Conservation (phyloP, 495 filamentous ascomycete species). For the Oleoguttula mirabilis region DNA sequence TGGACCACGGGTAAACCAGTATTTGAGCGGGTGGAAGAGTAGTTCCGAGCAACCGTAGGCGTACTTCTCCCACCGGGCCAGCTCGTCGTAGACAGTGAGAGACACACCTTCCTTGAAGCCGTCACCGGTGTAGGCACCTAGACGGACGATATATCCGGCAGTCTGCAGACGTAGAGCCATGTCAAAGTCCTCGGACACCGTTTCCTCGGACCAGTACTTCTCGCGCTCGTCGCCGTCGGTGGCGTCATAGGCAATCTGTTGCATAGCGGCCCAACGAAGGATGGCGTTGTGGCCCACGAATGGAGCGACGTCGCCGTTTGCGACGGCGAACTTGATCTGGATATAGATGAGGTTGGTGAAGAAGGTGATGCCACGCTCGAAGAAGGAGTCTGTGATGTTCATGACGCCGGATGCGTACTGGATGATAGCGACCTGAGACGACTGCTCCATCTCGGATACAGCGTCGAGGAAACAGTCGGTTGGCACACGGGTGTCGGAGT, state of each 20-base stretch:
- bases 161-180: slow-evolving; percentile 72
- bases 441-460: slow-evolving; percentile 38
- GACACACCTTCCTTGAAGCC: slow-evolving; percentile 81
- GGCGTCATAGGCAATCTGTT: slow-evolving; percentile 54
- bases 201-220: slow-evolving; percentile 75
- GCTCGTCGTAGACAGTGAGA: slow-evolving; percentile 72
- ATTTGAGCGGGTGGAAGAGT: slow-evolving; percentile 57
- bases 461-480: slow-evolving; percentile 38
- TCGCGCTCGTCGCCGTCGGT: slow-evolving; percentile 56
- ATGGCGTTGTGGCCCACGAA: slow-evolving; percentile 64
- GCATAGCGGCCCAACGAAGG: slow-evolving; percentile 66
- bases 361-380: slow-evolving; percentile 54
- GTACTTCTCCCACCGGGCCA: slow-evolving; percentile 77
- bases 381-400: slow-evolving; percentile 35
- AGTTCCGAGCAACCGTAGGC: slow-evolving; percentile 80
- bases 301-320: slow-evolving; percentile 75
- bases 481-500: slow-evolving; percentile 34
- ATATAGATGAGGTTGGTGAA: slow-evolving; percentile 78
- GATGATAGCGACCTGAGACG: slow-evolving; percentile 36
- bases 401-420: slow-evolving; percentile 39
- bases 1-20: slow-evolving; percentile 46
- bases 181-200: slow-evolving; percentile 77
- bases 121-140: slow-evolving; percentile 59
- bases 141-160: slow-evolving; percentile 58
- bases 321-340: slow-evolving; percentile 63